These are phyloP conservation scores for Aureobasidium sp. DNA, from an alignment of 2,329 filamentous ascomycete genomes.

Conservation along the genomic window DNA sequence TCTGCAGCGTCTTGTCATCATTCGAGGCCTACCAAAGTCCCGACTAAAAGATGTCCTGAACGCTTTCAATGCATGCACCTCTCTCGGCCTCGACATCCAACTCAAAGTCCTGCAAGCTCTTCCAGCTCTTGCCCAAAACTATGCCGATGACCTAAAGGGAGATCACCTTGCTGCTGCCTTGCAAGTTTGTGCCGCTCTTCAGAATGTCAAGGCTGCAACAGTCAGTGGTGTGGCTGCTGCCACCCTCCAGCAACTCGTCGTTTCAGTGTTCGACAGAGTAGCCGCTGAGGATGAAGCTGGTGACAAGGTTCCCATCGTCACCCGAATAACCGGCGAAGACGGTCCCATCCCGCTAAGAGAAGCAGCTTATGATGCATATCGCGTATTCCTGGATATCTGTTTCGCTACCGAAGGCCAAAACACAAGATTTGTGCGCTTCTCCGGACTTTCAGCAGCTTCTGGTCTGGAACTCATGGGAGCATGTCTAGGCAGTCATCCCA, in stretches of 20 bases:
- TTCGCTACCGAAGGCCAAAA: conserved; percentile 78
- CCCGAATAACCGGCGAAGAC: conserved; percentile 61
- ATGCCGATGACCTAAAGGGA: conserved; percentile 71
- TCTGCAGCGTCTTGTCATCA: conserved; percentile 79
- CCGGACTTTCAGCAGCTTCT: conserved; percentile 71
- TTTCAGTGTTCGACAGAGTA: conserved; percentile 89
- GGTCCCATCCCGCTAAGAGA: conserved; percentile 60
- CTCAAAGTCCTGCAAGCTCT: conserved; percentile 91
- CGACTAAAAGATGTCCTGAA: conserved; percentile 81
- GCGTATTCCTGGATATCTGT: conserved; percentile 84
- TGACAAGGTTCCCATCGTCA: conserved; percentile 49
- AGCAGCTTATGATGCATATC: conserved; percentile 78
- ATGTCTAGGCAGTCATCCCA: conserved; percentile 76
- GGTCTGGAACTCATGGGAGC: conserved; percentile 89
- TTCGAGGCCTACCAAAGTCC: conserved; percentile 68
- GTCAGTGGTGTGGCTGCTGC: conserved; percentile 94
- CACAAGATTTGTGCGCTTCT: conserved; percentile 73
- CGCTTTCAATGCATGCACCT: conserved; percentile 75
- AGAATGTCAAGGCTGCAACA: conserved; percentile 85
- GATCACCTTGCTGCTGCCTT: conserved; percentile 74
- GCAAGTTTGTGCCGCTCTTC: conserved; percentile 85
- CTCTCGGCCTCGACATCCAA: conserved; percentile 73
- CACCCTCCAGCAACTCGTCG: conserved; percentile 90
- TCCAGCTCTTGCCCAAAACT: conserved; percentile 84
- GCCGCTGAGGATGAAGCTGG: conserved; percentile 66